Evolutionary conservation across 1,284 basidiomycete species (phyloP), one percentile per base, ranked within the genome.

Genomic region (Naganishia cerealis): DNA sequence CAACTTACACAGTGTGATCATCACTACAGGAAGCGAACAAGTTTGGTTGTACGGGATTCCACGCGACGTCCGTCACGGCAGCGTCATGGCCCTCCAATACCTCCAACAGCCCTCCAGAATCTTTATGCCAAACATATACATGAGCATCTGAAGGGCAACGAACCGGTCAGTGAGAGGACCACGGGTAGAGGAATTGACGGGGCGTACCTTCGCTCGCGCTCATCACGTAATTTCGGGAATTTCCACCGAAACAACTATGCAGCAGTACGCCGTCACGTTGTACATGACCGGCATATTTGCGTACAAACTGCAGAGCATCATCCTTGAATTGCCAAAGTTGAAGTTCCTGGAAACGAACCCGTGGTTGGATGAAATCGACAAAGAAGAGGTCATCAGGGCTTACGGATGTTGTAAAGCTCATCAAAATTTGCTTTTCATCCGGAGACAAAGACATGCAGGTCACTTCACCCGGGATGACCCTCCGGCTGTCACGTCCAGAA

Each of bases 11-110:
- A 3, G 88, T 90, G 67, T 82, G 81, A 80, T 95, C 92, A 78
- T 95, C 92, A 58, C 91, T 92, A 79, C 92, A 94, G 48, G 90
- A 91, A 36, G 95, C 95, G 81, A 99, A 95, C 86, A 98, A 86
- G 73, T 88, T 85, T 71, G 91, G 88, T 70, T 83, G 84, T 29
- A 78, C 75, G 0, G 92, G 93, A 80, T 97, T 95, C 96, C 96
- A 99, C 16, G 93, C 90, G 12, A 99, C 94, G 21, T 90, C 89
- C 79, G 98, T 99, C 70, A 99, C 94, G 68, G 89, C 90, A 46
- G 93, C 93, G 59, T 81, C 79, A 75, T 99, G 96, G 0, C 94
- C 95, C 1, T 85, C 79, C 1, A 98, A 85, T 29, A 88, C 85
- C 79, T 97, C 92, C 33, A 99, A 84, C 53, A 94, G 84, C 0